Evolutionary conservation across 305 asterid genomes (phyloP).

Genomic region (Andrographis paniculata): DNA sequence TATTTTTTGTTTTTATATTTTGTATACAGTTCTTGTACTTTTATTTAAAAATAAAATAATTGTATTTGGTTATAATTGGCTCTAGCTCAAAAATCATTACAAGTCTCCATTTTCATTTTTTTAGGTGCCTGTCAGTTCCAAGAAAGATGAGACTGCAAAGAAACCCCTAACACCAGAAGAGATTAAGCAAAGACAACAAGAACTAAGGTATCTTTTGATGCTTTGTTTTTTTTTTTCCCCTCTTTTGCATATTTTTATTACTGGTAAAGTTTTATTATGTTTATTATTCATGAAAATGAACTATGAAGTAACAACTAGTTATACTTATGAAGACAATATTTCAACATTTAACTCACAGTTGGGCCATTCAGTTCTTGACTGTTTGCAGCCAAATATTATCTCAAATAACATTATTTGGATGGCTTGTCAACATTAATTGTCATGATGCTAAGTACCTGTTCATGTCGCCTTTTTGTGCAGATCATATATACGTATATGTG

Average conservation of each 20-base stretch:
- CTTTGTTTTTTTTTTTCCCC: constrained; percentile 6
- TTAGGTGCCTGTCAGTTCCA: constrained; percentile 66
- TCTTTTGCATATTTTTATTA: constrained; percentile 7
- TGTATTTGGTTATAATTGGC: too few species aligned
- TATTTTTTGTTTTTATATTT: too few species aligned
- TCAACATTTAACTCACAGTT: constrained; percentile 1
- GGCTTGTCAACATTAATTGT: constrained; percentile 1
- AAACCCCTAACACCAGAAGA: constrained; percentile 84
- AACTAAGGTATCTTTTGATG: constrained; percentile 47
- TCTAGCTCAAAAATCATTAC: too few species aligned
- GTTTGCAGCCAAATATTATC: not conserved
- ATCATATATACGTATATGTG: not conserved
- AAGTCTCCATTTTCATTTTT: not conserved
- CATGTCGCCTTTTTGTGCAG: not conserved
- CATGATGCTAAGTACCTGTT: too few species aligned
- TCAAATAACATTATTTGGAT: not conserved
- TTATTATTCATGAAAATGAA: too few species aligned
- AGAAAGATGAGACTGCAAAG: constrained; percentile 58
- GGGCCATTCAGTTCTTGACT: too few species aligned
- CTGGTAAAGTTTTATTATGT: too few species aligned
- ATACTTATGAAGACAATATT: constrained; percentile 9
- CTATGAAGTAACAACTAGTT: constrained; percentile 8
- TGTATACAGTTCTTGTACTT: too few species aligned
- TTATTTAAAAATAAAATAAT: too few species aligned
- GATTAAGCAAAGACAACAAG: constrained; percentile 63